Conservation (phyloP, 140 eudicot genomes). For the Flaveria floridana region DNA sequence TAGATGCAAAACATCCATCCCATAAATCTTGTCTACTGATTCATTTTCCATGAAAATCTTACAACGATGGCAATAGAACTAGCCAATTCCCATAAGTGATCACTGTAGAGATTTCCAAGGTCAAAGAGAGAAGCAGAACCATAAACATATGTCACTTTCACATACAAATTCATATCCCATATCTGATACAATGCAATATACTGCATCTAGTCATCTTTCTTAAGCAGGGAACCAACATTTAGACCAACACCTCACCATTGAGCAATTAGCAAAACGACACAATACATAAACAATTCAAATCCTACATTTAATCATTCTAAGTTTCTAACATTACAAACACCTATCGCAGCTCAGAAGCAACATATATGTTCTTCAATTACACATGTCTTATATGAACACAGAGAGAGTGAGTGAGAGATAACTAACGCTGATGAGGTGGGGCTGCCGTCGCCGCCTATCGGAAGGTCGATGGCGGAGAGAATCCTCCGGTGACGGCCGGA, state of each 20-base stretch:
- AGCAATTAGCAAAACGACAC: neutral
- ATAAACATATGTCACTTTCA: too few relatives aligned
- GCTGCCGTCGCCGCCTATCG: constrained; percentile 83
- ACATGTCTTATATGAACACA: neutral
- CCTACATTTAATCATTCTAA: too few relatives aligned
- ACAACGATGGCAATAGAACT: too few relatives aligned
- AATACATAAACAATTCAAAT: constrained; percentile 8
- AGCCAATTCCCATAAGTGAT: too few relatives aligned
- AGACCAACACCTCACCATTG: neutral
- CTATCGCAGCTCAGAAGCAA: neutral
- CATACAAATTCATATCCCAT: too few relatives aligned
- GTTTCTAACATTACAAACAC: too few relatives aligned
- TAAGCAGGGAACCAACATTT: neutral
- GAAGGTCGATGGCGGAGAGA: constrained; percentile 65
- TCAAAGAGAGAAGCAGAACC: too few relatives aligned
- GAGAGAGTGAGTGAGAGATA: neutral
- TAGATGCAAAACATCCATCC: too few relatives aligned
- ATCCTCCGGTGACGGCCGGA: constrained; percentile 63
- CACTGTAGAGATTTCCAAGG: too few relatives aligned
- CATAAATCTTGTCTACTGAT: too few relatives aligned
- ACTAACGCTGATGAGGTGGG: constrained; percentile 72
- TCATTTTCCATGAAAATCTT: too few relatives aligned
- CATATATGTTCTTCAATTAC: neutral
- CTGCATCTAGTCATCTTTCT: neutral
- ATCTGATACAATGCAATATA: neutral